Evolutionary conservation across 371 early-diverging fungal species (phyloP).

Genomic region (Blakeslea trispora): DNA sequence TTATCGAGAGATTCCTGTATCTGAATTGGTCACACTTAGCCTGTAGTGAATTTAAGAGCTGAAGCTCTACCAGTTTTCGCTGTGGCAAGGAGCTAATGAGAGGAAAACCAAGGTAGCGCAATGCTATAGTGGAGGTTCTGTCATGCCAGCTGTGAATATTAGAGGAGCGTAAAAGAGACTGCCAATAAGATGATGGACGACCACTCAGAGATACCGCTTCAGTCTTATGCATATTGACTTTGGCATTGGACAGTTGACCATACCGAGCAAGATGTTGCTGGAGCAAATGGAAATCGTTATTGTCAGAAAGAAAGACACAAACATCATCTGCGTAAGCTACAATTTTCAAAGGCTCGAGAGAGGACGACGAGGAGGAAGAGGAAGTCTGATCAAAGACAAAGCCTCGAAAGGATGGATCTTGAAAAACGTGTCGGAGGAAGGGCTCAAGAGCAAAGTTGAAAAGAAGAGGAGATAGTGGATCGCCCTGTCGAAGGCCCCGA

Average conservation of each 20-base stretch:
- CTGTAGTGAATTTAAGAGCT: too few species aligned
- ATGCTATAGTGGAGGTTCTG: neutral
- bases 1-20: conserved; percentile 10
- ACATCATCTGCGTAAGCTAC: conserved; percentile 11
- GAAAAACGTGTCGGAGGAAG: neutral
- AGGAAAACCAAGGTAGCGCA: conserved; percentile 7
- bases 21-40: neutral
- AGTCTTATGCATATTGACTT: conserved; percentile 7
- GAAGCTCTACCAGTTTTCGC: too few species aligned
- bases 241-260: conserved; percentile 3
- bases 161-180: neutral
- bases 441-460: conserved; percentile 28
- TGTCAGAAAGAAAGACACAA: neutral
- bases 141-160: conserved; percentile 7
- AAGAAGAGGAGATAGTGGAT: conserved; percentile 25
- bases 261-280: conserved; percentile 1
- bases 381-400: too few species aligned
- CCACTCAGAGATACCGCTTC: conserved; percentile 1
- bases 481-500: conserved; percentile 26
- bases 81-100: neutral
- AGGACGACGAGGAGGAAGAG: too few species aligned
- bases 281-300: neutral
- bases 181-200: neutral
- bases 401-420: too few species aligned
- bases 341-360: neutral